A percentile compares a stretch with the other conserved stretches of the same genome.
Evolutionary conservation across 495 filamentous ascomycete genomes (phyloP).

Genomic region (Immersiella caudata): DNA sequence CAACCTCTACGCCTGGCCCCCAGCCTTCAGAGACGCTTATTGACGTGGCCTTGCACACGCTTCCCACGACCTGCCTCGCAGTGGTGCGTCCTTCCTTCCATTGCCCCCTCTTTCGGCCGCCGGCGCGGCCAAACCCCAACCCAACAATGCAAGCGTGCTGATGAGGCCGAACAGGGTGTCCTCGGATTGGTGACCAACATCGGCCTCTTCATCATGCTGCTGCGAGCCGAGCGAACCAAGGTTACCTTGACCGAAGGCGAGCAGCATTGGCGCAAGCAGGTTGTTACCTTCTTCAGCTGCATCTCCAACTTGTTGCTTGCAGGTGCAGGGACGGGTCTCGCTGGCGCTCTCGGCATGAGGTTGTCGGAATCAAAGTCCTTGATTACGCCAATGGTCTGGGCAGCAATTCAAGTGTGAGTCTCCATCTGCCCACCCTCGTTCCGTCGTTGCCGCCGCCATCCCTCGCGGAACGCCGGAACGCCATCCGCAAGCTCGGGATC

Average conservation of each 20-base stretch:
- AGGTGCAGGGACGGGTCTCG: conserved; percentile 31
- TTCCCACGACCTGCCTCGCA: conserved; percentile 24
- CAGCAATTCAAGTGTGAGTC: conserved; percentile 32
- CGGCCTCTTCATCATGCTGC: conserved; percentile 26
- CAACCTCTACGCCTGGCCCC: background rate
- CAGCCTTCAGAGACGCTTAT: background rate
- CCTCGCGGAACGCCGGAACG: conserved; percentile 6
- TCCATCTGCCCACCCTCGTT: background rate
- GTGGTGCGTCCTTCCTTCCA: conserved; percentile 24
- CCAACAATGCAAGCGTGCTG: background rate
- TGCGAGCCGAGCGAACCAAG: conserved; percentile 28
- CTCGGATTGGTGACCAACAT: conserved; percentile 32
- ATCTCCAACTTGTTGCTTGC: conserved; percentile 34
- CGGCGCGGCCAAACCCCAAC: background rate
- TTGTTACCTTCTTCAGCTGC: conserved; percentile 34
- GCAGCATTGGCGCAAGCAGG: conserved; percentile 37
- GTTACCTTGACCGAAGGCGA: conserved; percentile 35
- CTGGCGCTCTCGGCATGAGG: conserved; percentile 26
- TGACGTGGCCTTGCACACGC: conserved; percentile 21
- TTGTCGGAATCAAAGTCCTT: conserved; percentile 25
- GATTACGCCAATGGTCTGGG: conserved; percentile 31
- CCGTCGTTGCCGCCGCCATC: background rate
- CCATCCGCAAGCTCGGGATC: conserved; percentile 3
- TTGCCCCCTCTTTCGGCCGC: background rate
- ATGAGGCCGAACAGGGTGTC: conserved; percentile 25